phyloP scores from a whole-genome alignment of 1,284 basidiomycete species.

The Boletus smithii region DNA sequence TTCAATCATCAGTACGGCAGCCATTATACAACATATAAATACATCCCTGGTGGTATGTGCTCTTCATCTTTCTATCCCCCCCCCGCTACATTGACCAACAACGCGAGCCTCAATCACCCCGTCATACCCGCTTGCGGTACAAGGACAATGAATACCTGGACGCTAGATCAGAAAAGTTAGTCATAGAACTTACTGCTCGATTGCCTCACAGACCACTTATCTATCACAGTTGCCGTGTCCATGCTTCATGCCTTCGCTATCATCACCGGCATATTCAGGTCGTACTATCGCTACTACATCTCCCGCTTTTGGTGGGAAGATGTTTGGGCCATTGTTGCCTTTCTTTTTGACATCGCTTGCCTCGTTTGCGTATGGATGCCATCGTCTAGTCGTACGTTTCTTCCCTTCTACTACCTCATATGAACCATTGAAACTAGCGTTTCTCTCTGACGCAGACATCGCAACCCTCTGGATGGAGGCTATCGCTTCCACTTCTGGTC shows the following conservation, averaged over 20 bases:
- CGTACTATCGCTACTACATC: conserved; percentile 7
- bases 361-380: not conserved
- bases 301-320: conserved; percentile 9
- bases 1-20: too few relatives aligned
- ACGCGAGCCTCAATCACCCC: too few relatives aligned
- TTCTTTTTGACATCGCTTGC: conserved; percentile 1
- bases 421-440: too few relatives aligned
- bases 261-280: conserved; percentile 1
- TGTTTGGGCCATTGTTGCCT: conserved; percentile 4
- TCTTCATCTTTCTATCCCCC: too few relatives aligned
- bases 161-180: not conserved
- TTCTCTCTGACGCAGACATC: too few relatives aligned
- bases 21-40: too few relatives aligned
- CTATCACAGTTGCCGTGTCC: not conserved
- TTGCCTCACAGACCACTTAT: too few relatives aligned
- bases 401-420: not conserved
- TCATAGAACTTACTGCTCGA: too few relatives aligned
- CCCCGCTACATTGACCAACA: too few relatives aligned
- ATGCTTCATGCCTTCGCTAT: conserved; percentile 5
- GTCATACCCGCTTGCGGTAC: too few relatives aligned
- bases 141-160: not conserved
- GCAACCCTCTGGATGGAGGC: not conserved
- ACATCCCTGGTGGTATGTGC: too few relatives aligned
- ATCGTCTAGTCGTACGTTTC: not conserved
- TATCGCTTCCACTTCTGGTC: not conserved